Percentiles rank a stretch among this genome's conserved stretches.
phyloP scores from a whole-genome alignment of 441 rosid species.

The Pelargonium fulgidum region DNA sequence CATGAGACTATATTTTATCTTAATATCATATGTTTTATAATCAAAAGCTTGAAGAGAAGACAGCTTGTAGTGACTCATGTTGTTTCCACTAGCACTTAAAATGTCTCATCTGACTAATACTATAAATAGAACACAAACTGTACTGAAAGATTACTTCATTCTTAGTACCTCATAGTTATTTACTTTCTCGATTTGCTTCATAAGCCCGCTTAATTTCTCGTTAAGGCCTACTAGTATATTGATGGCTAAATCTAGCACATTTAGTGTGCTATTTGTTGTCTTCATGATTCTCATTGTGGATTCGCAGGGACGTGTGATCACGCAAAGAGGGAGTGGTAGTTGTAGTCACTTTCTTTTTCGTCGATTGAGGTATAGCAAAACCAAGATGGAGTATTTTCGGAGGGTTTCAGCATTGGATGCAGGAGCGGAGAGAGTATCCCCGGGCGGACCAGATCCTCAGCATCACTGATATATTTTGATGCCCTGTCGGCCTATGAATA shows the following conservation, averaged over 20 bases:
- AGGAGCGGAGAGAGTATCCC: conserved; percentile 17
- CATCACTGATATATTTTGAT: conserved; percentile 21
- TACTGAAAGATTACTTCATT: background rate
- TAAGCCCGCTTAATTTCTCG: too few species aligned
- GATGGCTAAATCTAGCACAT: background rate
- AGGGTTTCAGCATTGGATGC: background rate
- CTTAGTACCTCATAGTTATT: background rate
- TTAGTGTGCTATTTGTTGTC: background rate
- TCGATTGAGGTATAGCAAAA: conserved; percentile 20
- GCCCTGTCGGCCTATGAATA: too few species aligned
- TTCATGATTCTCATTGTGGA: background rate
- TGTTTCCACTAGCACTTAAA: background rate
- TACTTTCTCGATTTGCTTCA: background rate
- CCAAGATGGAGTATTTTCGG: conserved; percentile 17
- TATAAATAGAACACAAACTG: background rate
- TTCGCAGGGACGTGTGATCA: background rate
- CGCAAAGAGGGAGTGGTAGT: background rate
- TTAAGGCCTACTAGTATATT: background rate
- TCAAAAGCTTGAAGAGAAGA: background rate
- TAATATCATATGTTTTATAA: background rate
- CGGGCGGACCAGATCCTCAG: conserved; percentile 35
- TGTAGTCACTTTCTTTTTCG: conserved; percentile 17
- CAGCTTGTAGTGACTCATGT: background rate
- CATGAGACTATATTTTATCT: too few species aligned
- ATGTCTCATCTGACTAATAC: background rate